Evolutionary conservation across 495 filamentous ascomycete species (phyloP), one percentile per base, ranked within the genome.

Genomic region (Podospora anserina): DNA sequence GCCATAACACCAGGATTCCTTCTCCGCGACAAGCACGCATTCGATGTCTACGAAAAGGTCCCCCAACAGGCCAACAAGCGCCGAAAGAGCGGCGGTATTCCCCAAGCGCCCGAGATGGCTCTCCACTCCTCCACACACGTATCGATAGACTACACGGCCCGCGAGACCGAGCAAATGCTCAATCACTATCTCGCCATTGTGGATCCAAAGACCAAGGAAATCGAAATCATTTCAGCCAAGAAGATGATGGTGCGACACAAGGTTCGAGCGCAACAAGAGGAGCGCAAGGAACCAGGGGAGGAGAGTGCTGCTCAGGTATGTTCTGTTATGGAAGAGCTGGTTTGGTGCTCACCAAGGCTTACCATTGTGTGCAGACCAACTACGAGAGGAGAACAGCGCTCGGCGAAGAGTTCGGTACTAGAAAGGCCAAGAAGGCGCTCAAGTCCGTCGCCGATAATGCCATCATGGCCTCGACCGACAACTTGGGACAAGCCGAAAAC

Each of bases 351-450:
- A 49, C 15, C 5, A 34, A 63, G 59, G 23, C 74, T 82, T 70
- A 79, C 70, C 63, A 49, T 55, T 18, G n/a, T 60, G 49, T 72
- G 77, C 76, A 87, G 84, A 86, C 82, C 55, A 82, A 86, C 72
- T 80, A 84, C 72, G 84, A 87, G 30, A 82, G 83, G 74, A 87
- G 87, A 69, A 89, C 86, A 58, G 86, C 88, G 49, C 89, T 99
- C 5, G 95, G 93, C 69, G 87, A 92, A 73, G 88, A 90, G 61
- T 99, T 99, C 81, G 96, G 95, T 70, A 97, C 93, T 44, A 96
- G 92, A 82, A 96, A 96, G 81, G 88, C 96, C 2, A 90, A 91
- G 83, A 96, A 96, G 79, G 90, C 90, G 2, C 88, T 94, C 68
- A 86, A 85, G 28, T 88, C 89, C 39, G 81, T 90, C 62, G 89